Percentiles rank a stretch among this genome's conserved stretches.
Evolutionary conservation across 192 early-diverging fungal genomes (phyloP).

Genomic region (Jimgerdemannia lactiflua): DNA sequence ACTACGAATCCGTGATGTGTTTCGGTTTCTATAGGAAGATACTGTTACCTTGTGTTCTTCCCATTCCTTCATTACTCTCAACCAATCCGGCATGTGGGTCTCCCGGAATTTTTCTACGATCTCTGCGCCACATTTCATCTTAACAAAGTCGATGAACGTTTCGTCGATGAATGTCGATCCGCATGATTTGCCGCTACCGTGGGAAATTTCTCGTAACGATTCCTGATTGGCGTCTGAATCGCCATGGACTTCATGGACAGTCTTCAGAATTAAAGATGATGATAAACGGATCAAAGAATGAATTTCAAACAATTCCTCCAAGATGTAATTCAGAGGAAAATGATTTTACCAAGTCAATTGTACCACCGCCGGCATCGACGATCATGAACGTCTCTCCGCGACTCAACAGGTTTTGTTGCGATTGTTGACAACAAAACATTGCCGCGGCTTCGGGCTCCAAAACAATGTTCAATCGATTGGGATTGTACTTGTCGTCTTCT

Average conservation of each 20-base stretch:
- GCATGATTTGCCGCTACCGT: conserved; percentile 28
- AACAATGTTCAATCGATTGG: no score
- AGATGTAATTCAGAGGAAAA: no score
- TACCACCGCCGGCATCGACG: no score
- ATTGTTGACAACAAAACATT: no score
- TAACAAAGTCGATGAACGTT: background rate
- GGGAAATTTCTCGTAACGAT: conserved; percentile 26
- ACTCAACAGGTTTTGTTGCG: no score
- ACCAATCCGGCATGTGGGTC: background rate
- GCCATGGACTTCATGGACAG: background rate
- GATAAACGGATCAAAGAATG: no score
- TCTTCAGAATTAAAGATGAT: background rate
- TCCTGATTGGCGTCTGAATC: background rate
- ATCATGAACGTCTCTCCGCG: no score
- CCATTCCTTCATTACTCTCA: background rate
- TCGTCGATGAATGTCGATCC: conserved; percentile 33
- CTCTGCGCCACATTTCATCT: background rate
- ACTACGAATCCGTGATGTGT: no score
- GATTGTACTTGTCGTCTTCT: no score
- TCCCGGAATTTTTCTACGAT: background rate
- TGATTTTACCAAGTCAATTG: no score
- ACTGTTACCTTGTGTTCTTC: background rate
- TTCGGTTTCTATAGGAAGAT: background rate
- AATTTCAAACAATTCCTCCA: no score
- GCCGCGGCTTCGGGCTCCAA: no score